Evolutionary conservation across 805 yeast genomes (phyloP), one percentile per base, ranked within the genome.

Genomic region (Candida maesae): DNA sequence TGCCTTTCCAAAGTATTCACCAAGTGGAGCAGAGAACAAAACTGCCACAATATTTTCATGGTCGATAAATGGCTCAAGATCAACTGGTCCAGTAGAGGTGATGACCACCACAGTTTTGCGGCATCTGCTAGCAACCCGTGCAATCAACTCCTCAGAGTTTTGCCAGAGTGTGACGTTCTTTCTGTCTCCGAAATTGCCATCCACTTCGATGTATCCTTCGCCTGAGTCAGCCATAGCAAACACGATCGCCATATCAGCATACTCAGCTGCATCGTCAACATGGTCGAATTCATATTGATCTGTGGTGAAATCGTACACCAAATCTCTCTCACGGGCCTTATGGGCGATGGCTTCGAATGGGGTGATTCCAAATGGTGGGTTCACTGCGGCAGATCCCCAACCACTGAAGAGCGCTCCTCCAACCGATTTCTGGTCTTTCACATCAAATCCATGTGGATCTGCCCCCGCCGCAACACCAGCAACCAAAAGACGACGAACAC

Each of bases 331-430:
- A 25, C 66, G 58, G 2, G 81, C 81, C 42, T 66, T 65, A 25
- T 61, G 59, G 4, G 71, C 63, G 29, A 79, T 70, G 1, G 78
- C 81, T 52, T 77, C 81, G 43, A 67, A 67, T 0, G 84, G 84
- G 1, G 82, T 71, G n/a, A 76, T 65, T 4, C 76, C 73, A 53
- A 64, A 75, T 3, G 81, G 79, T 32, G 75, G 71, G 47, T 68
- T 71, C 13, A 72, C 80, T 10, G 79, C 66, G 1, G 82, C 78
- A 5, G 84, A 78, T 0, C 85, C 86, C 80, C 84, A 76, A 12
- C 84, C 84, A 23, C 73, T 66, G 25, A 76, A 72, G 31, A 79
- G 52, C 2, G 76, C 70, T 3, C 85, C 86, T 42, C 73, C 68
- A 10, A 65, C 65, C 45, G 77, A 70, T 35, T 66, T 67, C 52